Base-by-base conservation (phyloP, 2,329 filamentous ascomycete species). In the Cryphonectria naterciae region DNA sequence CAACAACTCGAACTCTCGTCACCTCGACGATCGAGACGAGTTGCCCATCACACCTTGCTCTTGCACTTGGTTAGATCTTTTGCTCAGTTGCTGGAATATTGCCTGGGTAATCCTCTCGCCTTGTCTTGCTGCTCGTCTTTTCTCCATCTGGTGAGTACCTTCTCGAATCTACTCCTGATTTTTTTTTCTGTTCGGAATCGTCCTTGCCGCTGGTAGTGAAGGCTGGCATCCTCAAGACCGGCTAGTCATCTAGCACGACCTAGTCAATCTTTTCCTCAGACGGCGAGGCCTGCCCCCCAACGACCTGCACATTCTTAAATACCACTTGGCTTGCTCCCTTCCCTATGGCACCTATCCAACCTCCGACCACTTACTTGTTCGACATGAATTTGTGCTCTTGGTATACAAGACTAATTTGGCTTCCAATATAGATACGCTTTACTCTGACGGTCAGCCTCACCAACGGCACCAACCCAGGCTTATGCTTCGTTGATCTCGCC, bases 41-140 rank as follows among this genome's bases (percentile, higher is more conserved):
- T 67, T 41, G 10, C 28, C 39, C 41, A 35, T 46, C 35, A 22
- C 25, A 46, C 60, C 8, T 39, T 65, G 37, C 39, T 41, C 63
- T 43, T 58, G 43, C 46, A 64, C 41, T 49, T 37, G 52, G 66
- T 66, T 32, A 58, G 60, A 58, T 28, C 49, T 35, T 58, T 46
- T 68, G 61, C 75, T 73, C 75, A 75, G 76, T 77, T 77, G 77
- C 77, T 78, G 77, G 76, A 78, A 78, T 75, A 78, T 77, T 77
- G 77, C 77, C 75, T 74, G 75, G 72, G 73, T 75, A 76, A 74
- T 72, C 7, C 46, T 74, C 69, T 72, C 70, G 67, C 46, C 54
- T 49, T 22, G 63, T 49, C 52, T 72, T 35, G 49, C 68, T 43
- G 17, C 25, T 68, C 64, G 54, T 73, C 58, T 68, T 70, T 70